Evolutionary conservation across 495 filamentous ascomycete genomes (phyloP), one percentile per base, ranked within the genome.

Genomic region (Neurospora pannonica): DNA sequence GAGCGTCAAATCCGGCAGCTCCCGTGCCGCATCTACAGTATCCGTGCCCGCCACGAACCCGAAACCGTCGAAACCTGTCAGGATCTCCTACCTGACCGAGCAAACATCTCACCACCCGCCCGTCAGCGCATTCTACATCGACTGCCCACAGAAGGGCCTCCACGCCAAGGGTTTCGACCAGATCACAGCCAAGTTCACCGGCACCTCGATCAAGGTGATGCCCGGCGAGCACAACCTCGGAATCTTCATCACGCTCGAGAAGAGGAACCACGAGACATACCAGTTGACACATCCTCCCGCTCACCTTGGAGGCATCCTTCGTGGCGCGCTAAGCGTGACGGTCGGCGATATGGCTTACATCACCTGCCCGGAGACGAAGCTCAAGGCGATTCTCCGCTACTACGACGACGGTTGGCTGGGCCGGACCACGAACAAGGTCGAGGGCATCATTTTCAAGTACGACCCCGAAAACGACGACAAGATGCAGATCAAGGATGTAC

Each of bases 41-140:
- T 85, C 84, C 5, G 81, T 87, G 11, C 74, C 82, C 11, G 84
- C 86, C 72, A 81, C 80, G 31, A 71, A 76, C 4, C 75, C 82
- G 70, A 84, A 83, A 74, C 80, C 87, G 69, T 77, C 79, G 37
- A 81, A 85, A 38, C 90, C 88, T 28, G 88, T 95, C 77, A 90
- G 90, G 74, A 88, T 99, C 70, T 97, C 94, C 38, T 99, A 95
- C 78, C 84, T 99, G 76, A 99, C 96, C 7, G 96, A 99, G 81
- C 96, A 99, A 79, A 94, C 96, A n/a, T 98, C 95, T 8, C 96
- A 99, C 74, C 96, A 99, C 85, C 96, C 96, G 17, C 96, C 96
- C 15, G 95, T 99, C 76, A 98, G 95, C 67, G 96, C 96, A 3
- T 99, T 97, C 84, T 97, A 92, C 82, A 90, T 98, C 75, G 92